Conservation (phyloP, 23 red algal genomes). For the Rhodosorus marinus region DNA sequence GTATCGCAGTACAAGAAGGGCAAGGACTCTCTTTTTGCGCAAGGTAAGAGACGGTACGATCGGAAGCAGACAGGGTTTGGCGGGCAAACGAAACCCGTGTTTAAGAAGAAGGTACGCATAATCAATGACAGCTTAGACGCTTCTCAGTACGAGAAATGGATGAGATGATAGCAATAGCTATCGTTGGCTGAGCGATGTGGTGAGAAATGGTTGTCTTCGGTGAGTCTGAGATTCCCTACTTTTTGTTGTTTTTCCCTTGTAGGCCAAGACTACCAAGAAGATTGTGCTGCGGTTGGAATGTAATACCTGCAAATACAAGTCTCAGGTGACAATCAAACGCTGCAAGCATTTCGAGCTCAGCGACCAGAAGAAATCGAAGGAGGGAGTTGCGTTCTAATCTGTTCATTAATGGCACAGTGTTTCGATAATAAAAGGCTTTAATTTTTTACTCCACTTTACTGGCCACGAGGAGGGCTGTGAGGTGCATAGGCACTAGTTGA, state of each 20-base stretch:
- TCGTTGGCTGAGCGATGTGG: no score
- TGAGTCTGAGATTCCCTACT: background rate
- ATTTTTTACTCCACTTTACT: no score
- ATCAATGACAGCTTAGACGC: no score
- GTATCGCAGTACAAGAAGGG: slow-evolving; percentile 97
- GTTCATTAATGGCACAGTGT: background rate
- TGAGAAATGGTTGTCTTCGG: no score
- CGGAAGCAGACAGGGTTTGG: slow-evolving; percentile 92
- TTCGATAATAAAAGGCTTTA: no score
- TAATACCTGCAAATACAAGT: slow-evolving; percentile 60
- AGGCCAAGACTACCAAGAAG: slow-evolving; percentile 99
- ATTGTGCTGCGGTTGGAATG: slow-evolving; percentile 84
- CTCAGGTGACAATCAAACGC: slow-evolving; percentile 63
- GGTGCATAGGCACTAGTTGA: no score
- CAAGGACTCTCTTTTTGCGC: slow-evolving; percentile 72
- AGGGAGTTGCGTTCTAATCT: slow-evolving; percentile 58
- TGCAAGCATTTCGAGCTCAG: slow-evolving; percentile 99
- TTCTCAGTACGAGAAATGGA: no score
- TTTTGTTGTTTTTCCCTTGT: slow-evolving; percentile 1
- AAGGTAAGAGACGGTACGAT: slow-evolving; percentile 97
- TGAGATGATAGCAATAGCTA: no score
- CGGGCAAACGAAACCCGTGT: slow-evolving; percentile 97
- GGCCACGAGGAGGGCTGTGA: no score
- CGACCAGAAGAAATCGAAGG: slow-evolving; percentile 97
- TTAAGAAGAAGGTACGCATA: slow-evolving; percentile 79